These are phyloP conservation scores for Hura crepitans DNA, from an alignment of 441 rosid genomes.

Conservation along the genomic window DNA sequence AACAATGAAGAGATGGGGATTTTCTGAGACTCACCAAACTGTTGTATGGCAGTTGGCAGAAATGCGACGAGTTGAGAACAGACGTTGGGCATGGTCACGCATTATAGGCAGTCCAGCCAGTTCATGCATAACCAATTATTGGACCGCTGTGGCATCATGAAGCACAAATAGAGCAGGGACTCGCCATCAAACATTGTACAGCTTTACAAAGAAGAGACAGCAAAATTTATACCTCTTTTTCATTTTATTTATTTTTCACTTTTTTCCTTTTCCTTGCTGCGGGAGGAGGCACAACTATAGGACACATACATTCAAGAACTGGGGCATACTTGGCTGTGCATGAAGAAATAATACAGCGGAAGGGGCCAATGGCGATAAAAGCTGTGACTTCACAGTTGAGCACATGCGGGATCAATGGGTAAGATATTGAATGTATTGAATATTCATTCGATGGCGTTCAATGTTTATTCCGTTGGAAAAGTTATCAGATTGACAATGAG, in stretches of 20 bases:
- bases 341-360: slow-evolving; percentile 7
- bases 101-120: slow-evolving; percentile 57
- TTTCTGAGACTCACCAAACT: slow-evolving; percentile 16
- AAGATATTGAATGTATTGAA: not conserved
- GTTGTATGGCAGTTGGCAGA: slow-evolving; percentile 49
- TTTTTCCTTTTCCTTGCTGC: no score
- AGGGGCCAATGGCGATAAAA: not conserved
- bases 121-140: slow-evolving; percentile 42
- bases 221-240: not conserved
- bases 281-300: no score
- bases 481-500: not conserved
- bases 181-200: slow-evolving; percentile 12
- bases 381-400: not conserved
- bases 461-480: not conserved
- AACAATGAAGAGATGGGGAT: no score
- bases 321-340: not conserved
- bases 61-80: slow-evolving; percentile 38
- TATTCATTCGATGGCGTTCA: no score
- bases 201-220: slow-evolving; percentile 11
- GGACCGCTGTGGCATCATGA: slow-evolving; percentile 63
- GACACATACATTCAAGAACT: not conserved
- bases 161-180: slow-evolving; percentile 9
- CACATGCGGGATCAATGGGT: no score
- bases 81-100: slow-evolving; percentile 51
- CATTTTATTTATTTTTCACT: no score